These are phyloP conservation scores for Pichia ethanolica DNA, from an alignment of 805 yeast genomes.

Conservation along the genomic window DNA sequence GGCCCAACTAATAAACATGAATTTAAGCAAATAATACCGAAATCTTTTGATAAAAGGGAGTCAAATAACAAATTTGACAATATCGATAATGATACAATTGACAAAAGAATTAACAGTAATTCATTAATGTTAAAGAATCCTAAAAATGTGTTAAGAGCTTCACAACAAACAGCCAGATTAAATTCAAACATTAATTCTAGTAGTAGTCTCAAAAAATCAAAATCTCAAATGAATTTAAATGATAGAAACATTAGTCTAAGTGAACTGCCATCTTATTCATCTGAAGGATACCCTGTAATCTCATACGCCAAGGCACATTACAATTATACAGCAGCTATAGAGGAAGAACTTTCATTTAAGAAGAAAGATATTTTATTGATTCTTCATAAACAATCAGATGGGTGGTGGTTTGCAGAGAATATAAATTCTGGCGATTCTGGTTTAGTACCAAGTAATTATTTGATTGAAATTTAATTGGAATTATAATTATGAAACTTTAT, in stretches of 20 bases:
- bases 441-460: constrained; percentile 57
- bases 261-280: constrained; percentile 40
- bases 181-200: neutral
- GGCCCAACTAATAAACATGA: neutral
- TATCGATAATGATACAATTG: neutral
- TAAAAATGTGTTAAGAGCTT: neutral
- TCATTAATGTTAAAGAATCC: neutral
- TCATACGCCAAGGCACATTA: constrained; percentile 48
- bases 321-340: constrained; percentile 51
- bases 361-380: constrained; percentile 51
- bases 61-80: neutral
- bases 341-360: constrained; percentile 52
- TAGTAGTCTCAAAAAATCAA: constrained; percentile 20
- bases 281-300: constrained; percentile 48
- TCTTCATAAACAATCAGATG: constrained; percentile 54
- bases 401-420: constrained; percentile 71
- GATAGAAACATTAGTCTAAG: constrained; percentile 14
- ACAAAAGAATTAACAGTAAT: neutral
- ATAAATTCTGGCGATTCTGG: constrained; percentile 40
- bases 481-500: no score
- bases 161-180: constrained; percentile 8
- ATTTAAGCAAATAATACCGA: constrained; percentile 1
- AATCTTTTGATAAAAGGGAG: neutral
- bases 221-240: constrained; percentile 24
- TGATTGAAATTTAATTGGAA: constrained; percentile 21